These are phyloP conservation scores for Pisolithus microcarpus DNA, from an alignment of 768 basidiomycete genomes.

Conservation along the genomic window DNA sequence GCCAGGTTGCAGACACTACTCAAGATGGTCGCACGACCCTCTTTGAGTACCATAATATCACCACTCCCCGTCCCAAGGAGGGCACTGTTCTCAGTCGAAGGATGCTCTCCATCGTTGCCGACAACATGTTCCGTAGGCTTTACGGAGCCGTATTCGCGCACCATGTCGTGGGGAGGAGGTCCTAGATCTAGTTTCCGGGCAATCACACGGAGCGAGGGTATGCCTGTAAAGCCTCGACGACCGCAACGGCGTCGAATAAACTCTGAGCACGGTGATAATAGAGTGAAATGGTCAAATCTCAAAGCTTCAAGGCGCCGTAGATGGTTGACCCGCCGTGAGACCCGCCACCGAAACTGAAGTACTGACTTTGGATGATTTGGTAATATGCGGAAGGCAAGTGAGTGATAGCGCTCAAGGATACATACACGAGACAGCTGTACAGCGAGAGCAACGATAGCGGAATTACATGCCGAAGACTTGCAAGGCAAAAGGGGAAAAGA, in stretches of 20 bases:
- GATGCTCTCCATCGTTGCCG: conserved; percentile 4
- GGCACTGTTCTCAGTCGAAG: conserved; percentile 48
- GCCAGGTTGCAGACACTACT: conserved; percentile 74
- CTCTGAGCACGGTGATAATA: too few species aligned
- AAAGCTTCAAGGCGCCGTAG: too few species aligned
- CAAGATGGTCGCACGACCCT: conserved; percentile 62
- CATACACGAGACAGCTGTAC: neutral
- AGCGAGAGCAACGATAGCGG: neutral
- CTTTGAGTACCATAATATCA: conserved; percentile 24
- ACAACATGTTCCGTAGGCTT: conserved; percentile 18
- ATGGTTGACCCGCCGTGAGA: too few species aligned
- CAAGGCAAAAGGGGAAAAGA: conserved; percentile 1
- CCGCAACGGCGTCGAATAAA: too few species aligned
- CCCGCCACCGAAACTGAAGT: neutral
- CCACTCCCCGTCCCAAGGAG: conserved; percentile 44
- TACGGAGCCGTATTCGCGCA: conserved; percentile 53
- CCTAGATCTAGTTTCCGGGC: neutral
- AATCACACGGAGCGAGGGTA: neutral
- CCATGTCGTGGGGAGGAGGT: conserved; percentile 47
- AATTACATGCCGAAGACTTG: neutral
- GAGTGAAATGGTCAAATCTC: too few species aligned
- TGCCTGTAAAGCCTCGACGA: neutral
- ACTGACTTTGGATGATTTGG: too few species aligned
- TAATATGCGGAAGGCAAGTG: too few species aligned
- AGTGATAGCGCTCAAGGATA: neutral